Percentiles rank a stretch among this genome's conserved stretches.
Evolutionary conservation across 2,329 filamentous ascomycete species (phyloP).

Genomic region (Fusarium succisae): DNA sequence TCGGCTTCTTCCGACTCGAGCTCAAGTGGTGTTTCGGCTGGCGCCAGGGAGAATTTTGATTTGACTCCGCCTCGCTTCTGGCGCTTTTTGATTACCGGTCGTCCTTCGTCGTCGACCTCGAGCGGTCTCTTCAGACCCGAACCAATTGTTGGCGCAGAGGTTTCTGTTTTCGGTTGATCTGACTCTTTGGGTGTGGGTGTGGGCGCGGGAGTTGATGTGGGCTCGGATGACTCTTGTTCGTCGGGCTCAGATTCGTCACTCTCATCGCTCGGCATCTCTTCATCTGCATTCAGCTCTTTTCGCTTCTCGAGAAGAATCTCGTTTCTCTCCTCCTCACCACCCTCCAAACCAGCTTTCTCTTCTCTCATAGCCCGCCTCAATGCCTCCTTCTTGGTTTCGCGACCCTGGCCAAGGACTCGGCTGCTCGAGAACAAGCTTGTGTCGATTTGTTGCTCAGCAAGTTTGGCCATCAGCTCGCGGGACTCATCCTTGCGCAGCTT

Average conservation of each 20-base stretch:
- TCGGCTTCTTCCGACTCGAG: conserved; percentile 47
- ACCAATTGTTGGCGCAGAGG: conserved; percentile 58
- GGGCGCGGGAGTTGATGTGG: not conserved
- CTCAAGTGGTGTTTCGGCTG: conserved; percentile 50
- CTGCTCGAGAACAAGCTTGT: conserved; percentile 83
- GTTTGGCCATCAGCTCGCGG: conserved; percentile 81
- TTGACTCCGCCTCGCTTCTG: conserved; percentile 75
- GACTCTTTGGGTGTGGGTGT: not conserved
- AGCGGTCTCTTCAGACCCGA: conserved; percentile 88
- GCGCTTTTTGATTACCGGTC: conserved; percentile 83
- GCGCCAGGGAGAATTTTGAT: conserved; percentile 59
- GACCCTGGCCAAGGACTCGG: conserved; percentile 76
- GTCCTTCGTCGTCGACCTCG: conserved; percentile 80
- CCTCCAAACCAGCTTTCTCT: conserved; percentile 68
- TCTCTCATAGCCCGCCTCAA: conserved; percentile 71
- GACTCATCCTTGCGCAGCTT: conserved; percentile 97
- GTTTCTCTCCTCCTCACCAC: conserved; percentile 61
- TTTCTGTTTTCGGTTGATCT: conserved; percentile 1
- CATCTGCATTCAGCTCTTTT: conserved; percentile 42
- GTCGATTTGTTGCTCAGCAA: conserved; percentile 82
- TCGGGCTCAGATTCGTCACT: conserved; percentile 17
- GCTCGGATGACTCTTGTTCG: not conserved
- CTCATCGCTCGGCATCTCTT: conserved; percentile 37
- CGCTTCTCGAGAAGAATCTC: conserved; percentile 62
- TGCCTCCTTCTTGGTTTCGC: conserved; percentile 76